Evolutionary conservation across 805 yeast species (phyloP).

Genomic region (Pichia phayaonensis): DNA sequence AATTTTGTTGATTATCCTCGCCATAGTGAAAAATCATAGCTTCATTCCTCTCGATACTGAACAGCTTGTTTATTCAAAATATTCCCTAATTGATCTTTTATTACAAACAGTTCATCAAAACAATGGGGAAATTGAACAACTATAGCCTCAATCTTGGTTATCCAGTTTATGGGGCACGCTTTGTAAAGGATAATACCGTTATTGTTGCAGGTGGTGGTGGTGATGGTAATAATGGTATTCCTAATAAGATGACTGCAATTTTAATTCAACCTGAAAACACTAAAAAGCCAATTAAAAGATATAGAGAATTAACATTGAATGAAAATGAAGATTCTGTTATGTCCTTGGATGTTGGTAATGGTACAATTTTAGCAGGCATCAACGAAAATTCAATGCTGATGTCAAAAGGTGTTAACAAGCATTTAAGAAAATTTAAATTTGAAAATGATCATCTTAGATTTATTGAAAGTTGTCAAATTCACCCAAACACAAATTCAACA

Average conservation of each 20-base stretch:
- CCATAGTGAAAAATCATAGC: no score
- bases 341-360: conserved; percentile 54
- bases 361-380: conserved; percentile 61
- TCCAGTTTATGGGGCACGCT: conserved; percentile 77
- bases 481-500: conserved; percentile 39
- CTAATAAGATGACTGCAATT: conserved; percentile 70
- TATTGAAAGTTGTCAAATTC: conserved; percentile 51
- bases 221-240: conserved; percentile 82
- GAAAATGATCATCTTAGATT: conserved; percentile 56
- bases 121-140: conserved; percentile 22
- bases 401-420: conserved; percentile 56
- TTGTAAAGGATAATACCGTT: conserved; percentile 50
- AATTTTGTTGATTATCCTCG: no score
- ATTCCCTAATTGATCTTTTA: background rate
- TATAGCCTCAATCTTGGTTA: conserved; percentile 39
- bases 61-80: no score
- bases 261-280: conserved; percentile 46
- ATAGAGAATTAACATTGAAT: conserved; percentile 45
- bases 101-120: background rate
- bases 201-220: conserved; percentile 94
- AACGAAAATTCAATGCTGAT: conserved; percentile 60
- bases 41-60: no score
- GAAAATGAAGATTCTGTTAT: conserved; percentile 83
- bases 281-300: conserved; percentile 44
- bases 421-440: conserved; percentile 56